Percentiles rank a stretch among this genome's conserved stretches.
Evolutionary conservation across 148 eudicot genomes (phyloP).

Genomic region (Arbutus unedo): DNA sequence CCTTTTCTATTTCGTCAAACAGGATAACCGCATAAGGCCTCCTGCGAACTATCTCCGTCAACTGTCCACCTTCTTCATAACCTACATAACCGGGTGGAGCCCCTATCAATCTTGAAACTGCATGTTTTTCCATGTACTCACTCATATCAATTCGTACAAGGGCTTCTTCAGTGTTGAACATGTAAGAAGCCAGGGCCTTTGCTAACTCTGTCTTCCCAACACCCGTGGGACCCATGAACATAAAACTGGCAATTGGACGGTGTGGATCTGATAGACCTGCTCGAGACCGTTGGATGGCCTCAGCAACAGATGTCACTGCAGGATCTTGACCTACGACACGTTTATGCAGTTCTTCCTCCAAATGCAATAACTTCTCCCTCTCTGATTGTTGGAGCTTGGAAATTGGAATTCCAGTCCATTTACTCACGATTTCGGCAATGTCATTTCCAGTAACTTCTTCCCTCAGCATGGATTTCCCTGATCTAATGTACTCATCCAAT

Average conservation of each 20-base stretch:
- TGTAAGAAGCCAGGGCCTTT: conserved; percentile 76
- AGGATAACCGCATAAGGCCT: conserved; percentile 90
- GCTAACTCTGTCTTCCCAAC: conserved; percentile 97
- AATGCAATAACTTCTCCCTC: conserved; percentile 53
- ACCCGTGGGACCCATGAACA: conserved; percentile 98
- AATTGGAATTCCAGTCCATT: conserved; percentile 98
- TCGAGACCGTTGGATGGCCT: conserved; percentile 93
- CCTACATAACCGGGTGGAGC: conserved; percentile 97
- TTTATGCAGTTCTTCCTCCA: conserved; percentile 86
- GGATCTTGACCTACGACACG: conserved; percentile 95
- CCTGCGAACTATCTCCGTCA: conserved; percentile 83
- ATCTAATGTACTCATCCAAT: conserved; percentile 71
- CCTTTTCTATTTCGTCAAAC: conserved; percentile 93
- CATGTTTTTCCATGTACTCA: conserved; percentile 89
- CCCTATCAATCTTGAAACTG: conserved; percentile 70
- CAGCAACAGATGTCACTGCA: conserved; percentile 83
- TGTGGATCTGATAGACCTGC: conserved; percentile 96
- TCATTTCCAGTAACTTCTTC: conserved; percentile 88
- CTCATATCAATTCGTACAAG: conserved; percentile 95
- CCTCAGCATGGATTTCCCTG: conserved; percentile 95
- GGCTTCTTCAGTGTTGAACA: conserved; percentile 90
- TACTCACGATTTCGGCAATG: conserved; percentile 95
- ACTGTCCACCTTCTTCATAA: conserved; percentile 90
- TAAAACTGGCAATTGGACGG: conserved; percentile 88
- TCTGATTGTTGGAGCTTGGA: conserved; percentile 90